phyloP scores from a whole-genome alignment of 176 grass and related monocot genomes.

The Tuctoria greenei region DNA sequence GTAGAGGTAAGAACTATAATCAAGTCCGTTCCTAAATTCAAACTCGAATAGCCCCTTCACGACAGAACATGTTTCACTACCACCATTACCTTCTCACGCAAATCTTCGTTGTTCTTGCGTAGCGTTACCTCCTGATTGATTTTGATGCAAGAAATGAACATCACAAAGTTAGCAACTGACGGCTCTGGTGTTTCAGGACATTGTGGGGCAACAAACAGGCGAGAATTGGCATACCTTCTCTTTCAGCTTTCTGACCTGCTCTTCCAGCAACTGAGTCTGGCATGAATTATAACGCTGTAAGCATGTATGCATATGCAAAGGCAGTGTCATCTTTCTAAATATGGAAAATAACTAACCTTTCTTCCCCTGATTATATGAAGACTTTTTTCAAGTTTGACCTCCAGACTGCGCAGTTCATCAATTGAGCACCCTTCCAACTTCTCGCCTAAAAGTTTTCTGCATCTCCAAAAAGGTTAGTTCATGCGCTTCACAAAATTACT shows the following conservation, averaged over 20 bases:
- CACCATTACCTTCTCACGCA: conserved; percentile 47
- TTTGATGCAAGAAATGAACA: conserved; percentile 10
- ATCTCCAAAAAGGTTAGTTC: conserved; percentile 4
- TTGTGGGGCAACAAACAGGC: neutral
- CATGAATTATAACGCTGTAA: conserved; percentile 6
- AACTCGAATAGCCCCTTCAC: neutral
- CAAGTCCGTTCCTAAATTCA: neutral
- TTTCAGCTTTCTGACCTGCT: conserved; percentile 49
- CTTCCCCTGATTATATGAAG: conserved; percentile 46
- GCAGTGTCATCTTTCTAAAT: neutral
- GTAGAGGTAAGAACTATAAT: neutral
- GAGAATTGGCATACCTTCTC: conserved; percentile 43
- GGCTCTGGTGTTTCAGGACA: neutral
- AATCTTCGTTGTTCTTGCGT: conserved; percentile 46
- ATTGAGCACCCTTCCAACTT: conserved; percentile 60
- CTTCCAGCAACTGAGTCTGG: conserved; percentile 50
- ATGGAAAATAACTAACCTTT: conserved; percentile 44
- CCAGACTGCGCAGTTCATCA: conserved; percentile 61
- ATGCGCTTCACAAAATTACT: neutral
- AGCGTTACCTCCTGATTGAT: conserved; percentile 47
- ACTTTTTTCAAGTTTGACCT: conserved; percentile 57
- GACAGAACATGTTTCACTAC: neutral
- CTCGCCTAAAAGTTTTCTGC: conserved; percentile 61
- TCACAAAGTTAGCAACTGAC: conserved; percentile 1
- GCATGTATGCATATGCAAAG: neutral